phyloP scores from a whole-genome alignment of 768 basidiomycete species.

The Tephrocybe sp. region DNA sequence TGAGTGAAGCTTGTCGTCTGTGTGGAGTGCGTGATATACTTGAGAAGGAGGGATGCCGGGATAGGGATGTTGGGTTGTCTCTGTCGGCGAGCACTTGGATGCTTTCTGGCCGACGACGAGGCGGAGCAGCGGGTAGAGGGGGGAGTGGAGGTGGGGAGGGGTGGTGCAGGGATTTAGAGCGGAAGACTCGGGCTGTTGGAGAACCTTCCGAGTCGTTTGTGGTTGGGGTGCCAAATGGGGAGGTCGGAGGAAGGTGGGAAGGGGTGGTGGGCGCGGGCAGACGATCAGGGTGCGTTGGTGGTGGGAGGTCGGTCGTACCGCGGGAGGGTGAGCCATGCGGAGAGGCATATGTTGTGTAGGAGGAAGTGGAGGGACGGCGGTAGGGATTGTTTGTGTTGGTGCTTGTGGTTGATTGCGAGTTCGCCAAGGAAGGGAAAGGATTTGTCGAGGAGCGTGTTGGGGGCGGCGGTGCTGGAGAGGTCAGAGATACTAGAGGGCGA shows the following conservation, averaged over 20 bases:
- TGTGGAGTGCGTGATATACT: neutral
- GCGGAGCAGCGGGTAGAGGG: conserved; percentile 38
- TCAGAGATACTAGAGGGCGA: conserved; percentile 13
- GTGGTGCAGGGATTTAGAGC: conserved; percentile 59
- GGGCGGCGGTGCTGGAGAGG: conserved; percentile 4
- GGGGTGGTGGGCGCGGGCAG: neutral
- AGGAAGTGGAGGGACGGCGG: conserved; percentile 3
- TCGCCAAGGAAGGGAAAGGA: conserved; percentile 5
- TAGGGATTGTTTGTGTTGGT: conserved; percentile 12
- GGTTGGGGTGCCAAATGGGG: conserved; percentile 6
- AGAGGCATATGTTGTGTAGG: conserved; percentile 16
- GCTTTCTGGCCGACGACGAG: conserved; percentile 62
- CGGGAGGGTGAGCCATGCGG: conserved; percentile 31
- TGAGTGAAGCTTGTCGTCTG: conserved; percentile 9
- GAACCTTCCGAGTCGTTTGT: conserved; percentile 21
- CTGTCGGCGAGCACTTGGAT: conserved; percentile 43
- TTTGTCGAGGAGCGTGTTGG: conserved; percentile 4
- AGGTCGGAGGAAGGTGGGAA: conserved; percentile 13
- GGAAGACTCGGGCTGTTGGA: conserved; percentile 40
- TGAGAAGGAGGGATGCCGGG: conserved; percentile 6
- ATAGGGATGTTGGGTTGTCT: neutral
- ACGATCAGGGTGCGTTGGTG: conserved; percentile 12
- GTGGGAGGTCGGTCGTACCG: conserved; percentile 25
- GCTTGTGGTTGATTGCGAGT: neutral
- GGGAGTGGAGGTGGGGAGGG: conserved; percentile 32